Base-by-base conservation (phyloP, 129 eudicot genomes). In the Smallanthus sonchifolius region DNA sequence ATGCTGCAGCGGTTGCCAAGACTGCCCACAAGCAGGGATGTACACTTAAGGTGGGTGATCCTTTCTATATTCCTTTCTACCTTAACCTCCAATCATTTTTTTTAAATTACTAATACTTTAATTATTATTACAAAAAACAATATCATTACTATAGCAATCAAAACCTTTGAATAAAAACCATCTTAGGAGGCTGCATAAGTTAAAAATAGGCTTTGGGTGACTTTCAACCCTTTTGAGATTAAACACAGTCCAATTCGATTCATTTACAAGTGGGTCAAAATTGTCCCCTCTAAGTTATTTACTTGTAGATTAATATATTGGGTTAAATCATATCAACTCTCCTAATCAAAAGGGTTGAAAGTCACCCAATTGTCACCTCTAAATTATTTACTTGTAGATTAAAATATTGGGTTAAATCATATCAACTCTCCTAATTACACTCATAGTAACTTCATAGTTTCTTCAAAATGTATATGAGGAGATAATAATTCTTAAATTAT, bases 1-100 rank as follows among this genome's bases (percentile, higher is more conserved):
- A 88, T 62, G 99, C 99, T 60, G 99, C 99, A 43, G 89, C 95
- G 39, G 97, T 88, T 81, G 99, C 99, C 45, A 95, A 95, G 88
- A 91, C 83, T 37, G 99, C 97, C 57, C 99, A 95, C 82, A 95
- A 94, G 85, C 88, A 95, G 79, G 99, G 99, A 78, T 67, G 81
- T 55, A 94, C 97, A 19, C 79, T 94, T 70, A 94, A 94, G 99
- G 97, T 94, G 74, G 30, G 69, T 78, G 42, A 43, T 76, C 52
- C 55, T 70, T 13, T 44, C 51, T 65, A 42, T 38, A 37, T 43
- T 79, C 30, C 0, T 15, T 42, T 60, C 6, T 59, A 28, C 30
- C 20, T 59, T 5, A 30, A 28, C 37, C 55, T 67, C 39, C 11
- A 48, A 4, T 11, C 13, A 7, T 1, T 8, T 56, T 56, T 10